These are phyloP conservation scores for Copromyces sp. DNA, from an alignment of 495 filamentous ascomycete genomes.

Conservation along the genomic window DNA sequence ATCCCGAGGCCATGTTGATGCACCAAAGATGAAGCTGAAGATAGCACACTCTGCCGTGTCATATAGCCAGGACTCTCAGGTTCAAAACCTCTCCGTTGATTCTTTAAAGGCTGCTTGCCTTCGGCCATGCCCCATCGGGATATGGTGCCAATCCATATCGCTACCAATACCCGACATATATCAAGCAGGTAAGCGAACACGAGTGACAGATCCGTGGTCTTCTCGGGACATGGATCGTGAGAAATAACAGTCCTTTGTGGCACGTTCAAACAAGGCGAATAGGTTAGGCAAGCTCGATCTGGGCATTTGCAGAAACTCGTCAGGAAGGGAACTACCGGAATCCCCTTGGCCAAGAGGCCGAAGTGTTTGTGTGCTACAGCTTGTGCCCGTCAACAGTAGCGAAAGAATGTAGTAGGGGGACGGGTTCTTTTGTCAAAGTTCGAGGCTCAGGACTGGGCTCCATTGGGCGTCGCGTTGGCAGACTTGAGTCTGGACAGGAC, in stretches of 20 bases:
- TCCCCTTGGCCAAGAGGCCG: background rate
- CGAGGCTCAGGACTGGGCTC: conserved; percentile 1
- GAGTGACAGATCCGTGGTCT: background rate
- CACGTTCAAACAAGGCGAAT: background rate
- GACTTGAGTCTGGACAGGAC: conserved; percentile 45
- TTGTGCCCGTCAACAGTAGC: background rate
- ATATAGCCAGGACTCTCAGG: background rate
- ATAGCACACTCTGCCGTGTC: background rate
- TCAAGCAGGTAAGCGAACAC: background rate
- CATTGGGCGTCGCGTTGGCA: conserved; percentile 3
- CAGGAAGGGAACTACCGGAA: background rate
- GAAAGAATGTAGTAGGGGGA: background rate
- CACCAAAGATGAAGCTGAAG: background rate
- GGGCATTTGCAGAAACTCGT: background rate
- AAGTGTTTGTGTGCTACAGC: background rate
- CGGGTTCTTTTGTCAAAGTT: background rate
- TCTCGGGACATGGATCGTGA: background rate
- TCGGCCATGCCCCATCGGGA: background rate
- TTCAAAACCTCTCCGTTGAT: background rate
- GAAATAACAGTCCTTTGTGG: background rate
- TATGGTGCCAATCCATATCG: background rate
- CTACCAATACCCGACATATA: background rate
- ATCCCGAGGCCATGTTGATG: background rate
- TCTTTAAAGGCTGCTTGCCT: background rate
- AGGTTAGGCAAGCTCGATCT: background rate